Conservation (phyloP, 257 asterid genomes). For the Solanum sitiens region DNA sequence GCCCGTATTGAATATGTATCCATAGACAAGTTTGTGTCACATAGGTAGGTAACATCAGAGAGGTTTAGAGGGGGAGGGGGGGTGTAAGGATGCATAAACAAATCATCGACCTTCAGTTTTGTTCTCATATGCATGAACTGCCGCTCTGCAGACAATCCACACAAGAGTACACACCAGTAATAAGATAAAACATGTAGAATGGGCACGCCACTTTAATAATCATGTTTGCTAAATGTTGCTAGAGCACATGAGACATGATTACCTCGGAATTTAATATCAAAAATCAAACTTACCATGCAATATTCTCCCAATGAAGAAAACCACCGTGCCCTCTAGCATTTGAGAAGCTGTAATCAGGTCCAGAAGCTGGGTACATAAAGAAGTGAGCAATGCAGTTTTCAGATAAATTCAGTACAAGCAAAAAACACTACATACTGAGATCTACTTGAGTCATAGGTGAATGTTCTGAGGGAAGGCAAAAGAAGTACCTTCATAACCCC, state of each 20-base stretch:
- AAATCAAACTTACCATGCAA: constrained; percentile 36
- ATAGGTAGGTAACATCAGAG: neutral
- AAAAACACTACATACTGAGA: neutral
- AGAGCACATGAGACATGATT: neutral
- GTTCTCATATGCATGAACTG: neutral
- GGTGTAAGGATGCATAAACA: neutral
- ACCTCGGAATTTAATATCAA: neutral
- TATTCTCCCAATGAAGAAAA: constrained; percentile 67
- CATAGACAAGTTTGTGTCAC: neutral
- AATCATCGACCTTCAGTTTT: neutral
- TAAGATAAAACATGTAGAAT: neutral
- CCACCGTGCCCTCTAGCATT: constrained; percentile 91
- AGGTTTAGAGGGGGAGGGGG: neutral
- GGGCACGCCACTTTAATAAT: neutral
- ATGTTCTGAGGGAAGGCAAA: neutral
- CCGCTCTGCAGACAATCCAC: neutral
- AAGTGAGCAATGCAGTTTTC: constrained; percentile 1
- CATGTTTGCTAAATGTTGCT: neutral
- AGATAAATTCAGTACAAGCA: neutral
- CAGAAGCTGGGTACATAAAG: constrained; percentile 40
- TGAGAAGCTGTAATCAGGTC: constrained; percentile 70
- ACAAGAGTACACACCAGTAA: neutral
- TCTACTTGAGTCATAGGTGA: neutral
- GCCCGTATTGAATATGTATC: neutral
- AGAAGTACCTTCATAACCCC: constrained; percentile 71